Evolutionary conservation across 768 basidiomycete species (phyloP), one percentile per base, ranked within the genome.

Genomic region (Amanita pseudoporphyria): DNA sequence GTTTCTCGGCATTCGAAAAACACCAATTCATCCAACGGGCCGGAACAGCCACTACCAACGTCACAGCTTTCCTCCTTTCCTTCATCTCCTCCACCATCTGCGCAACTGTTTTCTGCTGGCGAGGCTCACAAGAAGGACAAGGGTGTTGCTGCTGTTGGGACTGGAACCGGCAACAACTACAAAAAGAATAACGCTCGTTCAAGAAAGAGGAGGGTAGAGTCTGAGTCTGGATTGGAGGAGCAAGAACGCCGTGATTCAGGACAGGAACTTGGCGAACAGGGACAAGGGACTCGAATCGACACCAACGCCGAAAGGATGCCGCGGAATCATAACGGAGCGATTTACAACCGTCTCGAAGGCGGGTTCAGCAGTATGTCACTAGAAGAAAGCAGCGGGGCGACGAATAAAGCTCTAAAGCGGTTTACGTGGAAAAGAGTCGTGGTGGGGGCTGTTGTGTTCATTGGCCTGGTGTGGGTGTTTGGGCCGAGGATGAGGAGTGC

Each of bases 391-490:
- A 24, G 22, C 26, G 12, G 33, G 12, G 24, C 36, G n/a, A 35
- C 62, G 60, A 28, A 28, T 28, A 28, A 28, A 28, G 3, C 26
- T 28, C 7, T 28, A 28, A 28, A 28, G 42, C 60, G 64, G 0
- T 70, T 73, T 52, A 69, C 62, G 16, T 87, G 85, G 85, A 86
- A 79, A 63, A 84, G 78, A 66, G 73, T 86, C 49, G 77, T 74
- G 3, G 61, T 86, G 6, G 82, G 71, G 3, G 81, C 78, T 45
- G 71, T 62, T 1, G 61, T 78, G 1, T 61, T 86, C 39, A 67
- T 87, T 51, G 71, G 67, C 7, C 59, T 85, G 38, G 76, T 88
- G 22, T 89, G 79, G 72, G 66, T 87, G 49, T 77, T 86, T 61
- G 77, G 78, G 6, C 84, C 85, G 6, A 54, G 74, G 47, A 62